Percentiles rank a stretch among this genome's conserved stretches.
Evolutionary conservation across 192 early-diverging fungal species (phyloP).

Genomic region (Coemansia sp.): DNA sequence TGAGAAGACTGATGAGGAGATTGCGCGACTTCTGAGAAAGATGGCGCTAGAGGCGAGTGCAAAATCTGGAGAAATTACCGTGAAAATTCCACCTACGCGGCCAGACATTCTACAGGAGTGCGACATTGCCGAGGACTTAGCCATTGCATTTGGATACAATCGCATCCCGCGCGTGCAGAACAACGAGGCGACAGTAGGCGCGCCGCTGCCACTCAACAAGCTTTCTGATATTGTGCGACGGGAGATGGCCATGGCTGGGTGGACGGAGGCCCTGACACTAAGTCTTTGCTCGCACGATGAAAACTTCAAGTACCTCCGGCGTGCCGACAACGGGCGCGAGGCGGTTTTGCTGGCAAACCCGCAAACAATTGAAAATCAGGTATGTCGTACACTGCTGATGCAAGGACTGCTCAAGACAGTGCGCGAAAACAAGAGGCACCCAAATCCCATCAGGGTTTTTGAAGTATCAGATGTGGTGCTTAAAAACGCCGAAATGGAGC

Average conservation of each 20-base stretch:
- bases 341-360: constrained; percentile 91
- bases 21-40: constrained; percentile 72
- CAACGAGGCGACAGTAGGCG: constrained; percentile 78
- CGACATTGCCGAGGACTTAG: constrained; percentile 97
- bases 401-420: constrained; percentile 94
- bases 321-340: constrained; percentile 70
- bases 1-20: constrained; percentile 62
- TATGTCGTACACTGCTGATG: constrained; percentile 88
- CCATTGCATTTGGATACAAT: constrained; percentile 96
- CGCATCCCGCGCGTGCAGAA: constrained; percentile 81
- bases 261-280: constrained; percentile 90
- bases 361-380: constrained; percentile 86
- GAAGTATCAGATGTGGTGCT: constrained; percentile 94
- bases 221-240: constrained; percentile 79
- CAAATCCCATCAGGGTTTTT: constrained; percentile 91
- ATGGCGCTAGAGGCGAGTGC: constrained; percentile 81
- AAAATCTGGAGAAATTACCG: constrained; percentile 57
- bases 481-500: constrained; percentile 79
- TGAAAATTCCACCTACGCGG: constrained; percentile 84
- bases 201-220: constrained; percentile 90
- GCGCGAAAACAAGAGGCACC: constrained; percentile 78
- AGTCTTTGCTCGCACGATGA: constrained; percentile 98
- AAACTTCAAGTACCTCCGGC: constrained; percentile 87
- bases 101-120: constrained; percentile 95
- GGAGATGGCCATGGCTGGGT: constrained; percentile 88